Conservation (phyloP, 176 grass and related monocot species). For the Triticum dicoccoides region DNA sequence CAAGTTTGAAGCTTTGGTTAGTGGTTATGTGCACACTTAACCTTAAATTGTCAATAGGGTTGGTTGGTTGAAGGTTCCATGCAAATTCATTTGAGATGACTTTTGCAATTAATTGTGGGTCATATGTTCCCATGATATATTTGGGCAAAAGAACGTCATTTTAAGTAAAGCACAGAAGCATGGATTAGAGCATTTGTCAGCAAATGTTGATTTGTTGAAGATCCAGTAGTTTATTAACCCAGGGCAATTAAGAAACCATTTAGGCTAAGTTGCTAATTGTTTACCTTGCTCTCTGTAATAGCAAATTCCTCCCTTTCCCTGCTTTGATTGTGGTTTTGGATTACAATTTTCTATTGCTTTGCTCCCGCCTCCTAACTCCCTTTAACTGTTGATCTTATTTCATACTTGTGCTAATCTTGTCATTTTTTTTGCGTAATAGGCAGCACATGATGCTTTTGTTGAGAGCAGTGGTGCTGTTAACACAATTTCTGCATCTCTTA, state of each 20-base stretch:
- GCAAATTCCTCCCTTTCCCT: background rate
- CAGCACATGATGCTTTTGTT: slow-evolving; percentile 98
- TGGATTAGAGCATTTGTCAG: background rate
- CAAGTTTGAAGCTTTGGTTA: slow-evolving; percentile 99
- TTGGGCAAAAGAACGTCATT: background rate
- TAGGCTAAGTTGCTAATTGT: background rate
- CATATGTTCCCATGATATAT: background rate
- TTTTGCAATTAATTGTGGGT: background rate
- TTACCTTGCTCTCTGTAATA: slow-evolving; percentile 1
- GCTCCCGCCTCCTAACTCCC: background rate
- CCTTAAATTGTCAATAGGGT: background rate
- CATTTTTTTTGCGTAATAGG: slow-evolving; percentile 42
- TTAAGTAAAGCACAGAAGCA: slow-evolving; percentile 6
- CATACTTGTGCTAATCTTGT: background rate
- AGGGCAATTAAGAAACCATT: background rate
- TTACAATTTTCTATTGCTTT: background rate
- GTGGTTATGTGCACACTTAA: slow-evolving; percentile 38
- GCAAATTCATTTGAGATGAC: background rate
- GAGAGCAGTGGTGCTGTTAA: slow-evolving; percentile 87
- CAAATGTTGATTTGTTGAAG: background rate
- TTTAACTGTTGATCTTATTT: background rate
- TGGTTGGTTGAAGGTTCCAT: background rate
- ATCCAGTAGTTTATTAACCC: background rate
- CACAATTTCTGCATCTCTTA: slow-evolving; percentile 90
- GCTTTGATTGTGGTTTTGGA: background rate